Evolutionary conservation across 345 rosid species (phyloP).

Genomic region (Linum usitatissimum): DNA sequence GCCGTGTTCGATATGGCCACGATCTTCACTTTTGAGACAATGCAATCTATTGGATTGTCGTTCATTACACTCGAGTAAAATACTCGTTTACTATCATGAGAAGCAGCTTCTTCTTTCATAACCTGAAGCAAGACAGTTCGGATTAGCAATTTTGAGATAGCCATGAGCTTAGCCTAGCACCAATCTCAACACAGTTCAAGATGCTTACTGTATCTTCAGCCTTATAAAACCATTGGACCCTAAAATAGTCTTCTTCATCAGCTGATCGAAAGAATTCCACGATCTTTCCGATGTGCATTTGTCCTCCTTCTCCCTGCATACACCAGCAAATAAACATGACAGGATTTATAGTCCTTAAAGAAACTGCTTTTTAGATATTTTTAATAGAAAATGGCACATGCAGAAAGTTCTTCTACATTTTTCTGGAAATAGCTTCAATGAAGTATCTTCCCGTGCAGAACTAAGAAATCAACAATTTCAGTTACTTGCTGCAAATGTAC

Average conservation of each 20-base stretch:
- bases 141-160: background rate
- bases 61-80: constrained; percentile 88
- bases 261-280: constrained; percentile 73
- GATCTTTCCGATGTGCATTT: constrained; percentile 57
- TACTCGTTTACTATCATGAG: constrained; percentile 63
- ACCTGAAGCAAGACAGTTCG: constrained; percentile 34
- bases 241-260: constrained; percentile 55
- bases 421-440: background rate
- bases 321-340: constrained; percentile 8
- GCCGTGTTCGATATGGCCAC: constrained; percentile 46
- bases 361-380: background rate
- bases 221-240: constrained; percentile 94
- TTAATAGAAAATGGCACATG: background rate
- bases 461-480: too few species aligned
- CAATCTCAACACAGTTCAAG: constrained; percentile 11
- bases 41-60: constrained; percentile 78
- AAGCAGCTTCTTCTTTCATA: constrained; percentile 45
- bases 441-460: too few species aligned
- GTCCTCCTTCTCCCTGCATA: constrained; percentile 54
- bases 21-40: constrained; percentile 59
- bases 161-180: constrained; percentile 4
- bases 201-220: constrained; percentile 79
- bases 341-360: constrained; percentile 1
- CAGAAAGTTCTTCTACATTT: background rate
- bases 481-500: too few species aligned